A percentile compares a stretch with the other conserved stretches of the same genome.
phyloP scores from a whole-genome alignment of 805 yeast genomes.

The Wickerhamiella dianesei region DNA sequence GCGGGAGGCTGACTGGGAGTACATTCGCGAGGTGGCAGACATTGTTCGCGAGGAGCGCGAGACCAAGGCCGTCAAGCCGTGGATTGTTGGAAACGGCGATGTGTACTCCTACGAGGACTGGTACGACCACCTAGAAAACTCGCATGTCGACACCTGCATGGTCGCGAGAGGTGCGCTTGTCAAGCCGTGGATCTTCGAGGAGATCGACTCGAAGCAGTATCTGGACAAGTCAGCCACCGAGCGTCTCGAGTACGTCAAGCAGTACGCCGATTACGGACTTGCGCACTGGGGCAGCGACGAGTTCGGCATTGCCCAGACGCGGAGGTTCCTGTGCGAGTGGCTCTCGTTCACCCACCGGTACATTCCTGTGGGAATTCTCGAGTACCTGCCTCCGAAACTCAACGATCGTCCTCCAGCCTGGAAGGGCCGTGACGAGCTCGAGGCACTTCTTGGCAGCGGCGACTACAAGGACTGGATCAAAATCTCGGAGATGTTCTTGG shows the following conservation, averaged over 20 bases:
- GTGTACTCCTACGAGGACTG: slow-evolving; percentile 78
- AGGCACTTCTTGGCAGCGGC: slow-evolving; percentile 70
- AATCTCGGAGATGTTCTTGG: slow-evolving; percentile 87
- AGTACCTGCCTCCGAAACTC: slow-evolving; percentile 71
- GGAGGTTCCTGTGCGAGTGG: slow-evolving; percentile 89
- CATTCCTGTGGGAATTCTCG: slow-evolving; percentile 86
- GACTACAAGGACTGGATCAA: slow-evolving; percentile 94
- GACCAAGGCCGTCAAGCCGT: slow-evolving; percentile 56
- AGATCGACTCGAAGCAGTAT: slow-evolving; percentile 76
- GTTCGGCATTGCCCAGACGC: slow-evolving; percentile 74
- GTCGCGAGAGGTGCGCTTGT: slow-evolving; percentile 95
- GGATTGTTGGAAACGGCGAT: slow-evolving; percentile 92
- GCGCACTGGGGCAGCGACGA: slow-evolving; percentile 98
- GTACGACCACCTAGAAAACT: slow-evolving; percentile 52
- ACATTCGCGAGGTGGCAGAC: slow-evolving; percentile 60
- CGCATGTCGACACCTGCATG: slow-evolving; percentile 85
- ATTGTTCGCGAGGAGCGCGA: slow-evolving; percentile 43
- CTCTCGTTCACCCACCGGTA: slow-evolving; percentile 88
- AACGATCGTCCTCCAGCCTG: slow-evolving; percentile 91
- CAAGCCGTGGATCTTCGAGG: slow-evolving; percentile 98
- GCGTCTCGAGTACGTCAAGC: slow-evolving; percentile 60
- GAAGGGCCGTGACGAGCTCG: slow-evolving; percentile 86
- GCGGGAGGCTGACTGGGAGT: slow-evolving; percentile 83
- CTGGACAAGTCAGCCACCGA: slow-evolving; percentile 84
- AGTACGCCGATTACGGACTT: slow-evolving; percentile 65